Evolutionary conservation across 495 filamentous ascomycete species (phyloP), one percentile per base, ranked within the genome.

Genomic region (Neurospora sp.): DNA sequence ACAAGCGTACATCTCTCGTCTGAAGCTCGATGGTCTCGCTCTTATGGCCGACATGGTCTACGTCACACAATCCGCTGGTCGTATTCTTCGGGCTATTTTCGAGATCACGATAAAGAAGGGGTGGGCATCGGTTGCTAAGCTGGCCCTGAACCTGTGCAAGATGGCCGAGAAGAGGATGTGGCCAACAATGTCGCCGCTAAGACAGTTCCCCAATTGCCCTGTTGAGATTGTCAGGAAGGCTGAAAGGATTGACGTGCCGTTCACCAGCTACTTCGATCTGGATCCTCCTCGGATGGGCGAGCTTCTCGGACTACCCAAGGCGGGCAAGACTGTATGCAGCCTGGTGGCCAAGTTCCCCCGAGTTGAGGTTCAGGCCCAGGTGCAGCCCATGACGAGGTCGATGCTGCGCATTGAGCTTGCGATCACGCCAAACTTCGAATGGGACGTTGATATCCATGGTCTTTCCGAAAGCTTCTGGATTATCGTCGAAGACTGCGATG

Each of bases 101-200:
- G 96, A 99, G 81, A 98, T 99, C 59, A 92, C 91, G 38, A 83
- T 99, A 70, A 97, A 94, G 85, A 97, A 97, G 81, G 95, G 94
- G 20, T 99, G 95, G 96, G 88, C 96, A 9, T 93, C 91, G 16
- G 96, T 98, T 14, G 92, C 96, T 10, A 97, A 95, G 84, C 92
- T 91, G 73, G 94, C 96, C 6, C 86, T 99, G 40, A 93, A 98
- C 76, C 86, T 99, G 46, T 99, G 96, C 84, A 99, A 99, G 84
- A 98, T 97, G 94, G 95, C 95, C 3, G 96, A 99, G 85, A 97
- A 96, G 86, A 87, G 96, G 35, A 98, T 98, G 96, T 99, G 96
- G 96, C 94, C 94, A 7, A 97, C 94, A 27, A 98, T 98, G 96
- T 92, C 93, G 23, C 96, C 96, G 8, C 88, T 99, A 10, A 87